Conservation (phyloP, 257 asterid genomes). For the Nicotiana benthamiana region DNA sequence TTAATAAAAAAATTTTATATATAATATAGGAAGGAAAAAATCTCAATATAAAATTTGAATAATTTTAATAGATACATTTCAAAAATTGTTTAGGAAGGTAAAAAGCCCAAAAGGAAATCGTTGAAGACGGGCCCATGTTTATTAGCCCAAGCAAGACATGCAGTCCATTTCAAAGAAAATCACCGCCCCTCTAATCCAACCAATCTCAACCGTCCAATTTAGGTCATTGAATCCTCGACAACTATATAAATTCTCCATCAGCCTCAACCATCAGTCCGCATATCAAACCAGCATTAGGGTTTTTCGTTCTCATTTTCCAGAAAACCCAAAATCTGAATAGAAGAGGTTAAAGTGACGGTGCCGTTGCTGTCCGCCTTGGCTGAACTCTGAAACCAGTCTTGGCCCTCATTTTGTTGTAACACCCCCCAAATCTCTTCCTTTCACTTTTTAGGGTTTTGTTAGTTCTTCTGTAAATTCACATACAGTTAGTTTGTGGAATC, state of each 20-base stretch:
- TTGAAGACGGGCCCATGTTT: neutral
- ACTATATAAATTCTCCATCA: slow-evolving; percentile 1
- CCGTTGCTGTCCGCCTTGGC: slow-evolving; percentile 85
- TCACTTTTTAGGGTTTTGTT: slow-evolving; percentile 27
- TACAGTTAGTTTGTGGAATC: neutral
- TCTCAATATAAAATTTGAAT: no score
- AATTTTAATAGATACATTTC: no score
- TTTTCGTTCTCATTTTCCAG: neutral
- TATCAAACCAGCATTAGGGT: slow-evolving; percentile 13
- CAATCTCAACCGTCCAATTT: slow-evolving; percentile 29
- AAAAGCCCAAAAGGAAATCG: no score
- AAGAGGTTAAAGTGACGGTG: slow-evolving; percentile 75
- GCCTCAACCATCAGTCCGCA: neutral
- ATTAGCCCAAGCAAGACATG: neutral
- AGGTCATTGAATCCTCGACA: slow-evolving; percentile 14
- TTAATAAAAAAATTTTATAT: no score
- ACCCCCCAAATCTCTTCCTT: slow-evolving; percentile 27
- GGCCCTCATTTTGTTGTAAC: slow-evolving; percentile 53
- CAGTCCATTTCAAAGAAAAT: neutral
- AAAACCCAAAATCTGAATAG: slow-evolving; percentile 24
- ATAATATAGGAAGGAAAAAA: no score
- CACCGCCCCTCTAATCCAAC: neutral
- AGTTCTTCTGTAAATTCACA: neutral
- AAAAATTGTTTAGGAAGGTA: no score
- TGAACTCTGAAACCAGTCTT: slow-evolving; percentile 40